Evolutionary conservation across 371 early-diverging fungal genomes (phyloP).

Genomic region (Mortierella sp.): DNA sequence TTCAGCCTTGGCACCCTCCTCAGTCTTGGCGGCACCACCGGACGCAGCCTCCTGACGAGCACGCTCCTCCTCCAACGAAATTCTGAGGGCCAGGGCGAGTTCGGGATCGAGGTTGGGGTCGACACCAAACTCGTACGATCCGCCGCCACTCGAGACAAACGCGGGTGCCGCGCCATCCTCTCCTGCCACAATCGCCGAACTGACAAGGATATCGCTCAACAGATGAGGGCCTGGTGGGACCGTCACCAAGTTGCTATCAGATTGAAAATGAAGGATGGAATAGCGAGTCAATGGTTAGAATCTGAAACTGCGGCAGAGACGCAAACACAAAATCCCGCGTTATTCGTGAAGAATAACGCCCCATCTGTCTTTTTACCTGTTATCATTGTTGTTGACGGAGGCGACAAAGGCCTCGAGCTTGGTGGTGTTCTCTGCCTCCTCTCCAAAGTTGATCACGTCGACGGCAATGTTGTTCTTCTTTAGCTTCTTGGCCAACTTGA

Average conservation of each 20-base stretch:
- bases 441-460: conserved; percentile 98
- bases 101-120: conserved; percentile 97
- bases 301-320: background rate
- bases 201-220: conserved; percentile 89
- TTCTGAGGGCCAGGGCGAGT: conserved; percentile 94
- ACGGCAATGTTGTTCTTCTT: conserved; percentile 98
- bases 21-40: conserved; percentile 65
- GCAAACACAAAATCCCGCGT: background rate
- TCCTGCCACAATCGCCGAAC: conserved; percentile 89
- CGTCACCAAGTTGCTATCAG: conserved; percentile 86
- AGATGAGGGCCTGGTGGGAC: conserved; percentile 97
- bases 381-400: conserved; percentile 91
- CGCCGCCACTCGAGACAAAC: conserved; percentile 65
- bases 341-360: background rate
- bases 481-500: conserved; percentile 93
- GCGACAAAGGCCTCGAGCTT: conserved; percentile 93
- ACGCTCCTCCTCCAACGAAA: conserved; percentile 97
- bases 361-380: conserved; percentile 84
- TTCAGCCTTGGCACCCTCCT: conserved; percentile 30
- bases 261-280: background rate
- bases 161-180: conserved; percentile 82
- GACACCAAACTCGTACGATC: conserved; percentile 95
- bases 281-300: background rate
- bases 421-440: conserved; percentile 89
- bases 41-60: conserved; percentile 87